These are phyloP conservation scores for Typha latifolia DNA, from an alignment of 176 grass and related monocot species.

Conservation along the genomic window DNA sequence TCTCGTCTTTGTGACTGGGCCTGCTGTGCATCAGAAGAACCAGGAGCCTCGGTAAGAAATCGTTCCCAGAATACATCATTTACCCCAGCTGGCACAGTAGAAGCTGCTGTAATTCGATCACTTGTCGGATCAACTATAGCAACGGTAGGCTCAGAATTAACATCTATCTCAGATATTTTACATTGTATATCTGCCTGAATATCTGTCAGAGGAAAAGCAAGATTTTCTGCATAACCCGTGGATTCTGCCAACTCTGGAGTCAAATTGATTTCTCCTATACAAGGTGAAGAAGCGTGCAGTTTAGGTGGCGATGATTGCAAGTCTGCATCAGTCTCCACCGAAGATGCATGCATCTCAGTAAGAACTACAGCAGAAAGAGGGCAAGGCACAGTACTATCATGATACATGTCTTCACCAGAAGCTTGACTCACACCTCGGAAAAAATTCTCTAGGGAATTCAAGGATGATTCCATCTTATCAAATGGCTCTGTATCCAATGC, in stretches of 20 bases:
- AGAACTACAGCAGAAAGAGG: constrained; percentile 44
- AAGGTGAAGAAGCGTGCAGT: constrained; percentile 41
- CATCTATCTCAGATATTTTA: constrained; percentile 78
- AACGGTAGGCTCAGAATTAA: constrained; percentile 67
- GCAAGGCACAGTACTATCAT: constrained; percentile 40
- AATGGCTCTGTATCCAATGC: constrained; percentile 51
- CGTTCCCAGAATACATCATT: constrained; percentile 94
- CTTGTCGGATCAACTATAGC: constrained; percentile 42
- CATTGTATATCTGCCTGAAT: constrained; percentile 24
- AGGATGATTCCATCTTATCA: constrained; percentile 83
- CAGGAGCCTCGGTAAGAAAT: constrained; percentile 81
- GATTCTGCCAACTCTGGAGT: constrained; percentile 48
- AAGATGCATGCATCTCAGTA: constrained; percentile 49
- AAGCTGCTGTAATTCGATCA: constrained; percentile 24
- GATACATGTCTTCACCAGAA: constrained; percentile 39
- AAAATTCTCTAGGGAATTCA: constrained; percentile 76
- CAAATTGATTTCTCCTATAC: constrained; percentile 38
- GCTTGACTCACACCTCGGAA: constrained; percentile 62
- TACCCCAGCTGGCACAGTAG: constrained; percentile 29
- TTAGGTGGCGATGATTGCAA: constrained; percentile 22
- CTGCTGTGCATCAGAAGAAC: constrained; percentile 35
- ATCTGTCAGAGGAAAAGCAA: constrained; percentile 31
- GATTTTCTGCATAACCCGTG: constrained; percentile 46
- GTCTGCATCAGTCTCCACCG: constrained; percentile 47
- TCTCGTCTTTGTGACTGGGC: constrained; percentile 59